Base-by-base conservation (phyloP, 345 rosid genomes). In the Trapa bicornis region DNA sequence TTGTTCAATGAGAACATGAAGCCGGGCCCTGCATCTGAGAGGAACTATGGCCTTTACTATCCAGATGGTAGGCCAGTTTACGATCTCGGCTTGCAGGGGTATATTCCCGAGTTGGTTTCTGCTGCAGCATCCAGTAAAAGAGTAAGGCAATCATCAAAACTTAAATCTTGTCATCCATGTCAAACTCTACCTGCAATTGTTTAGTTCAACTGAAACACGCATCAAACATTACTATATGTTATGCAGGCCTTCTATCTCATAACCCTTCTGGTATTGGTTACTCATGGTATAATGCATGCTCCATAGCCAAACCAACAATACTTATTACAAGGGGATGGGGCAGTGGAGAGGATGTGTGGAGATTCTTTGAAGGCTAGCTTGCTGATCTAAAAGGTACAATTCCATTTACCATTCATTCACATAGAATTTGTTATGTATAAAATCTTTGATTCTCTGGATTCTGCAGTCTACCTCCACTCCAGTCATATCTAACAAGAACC, bases 1-100 rank as follows among this genome's bases (percentile, higher is more conserved):
- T 85, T 94, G 42, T 94, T 94, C 66, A 94, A 89, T 37, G 99
- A 94, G 85, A 78, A 94, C 77, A 66, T 87, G 70, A 94, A 94
- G 78, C 81, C 93, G 1, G 99, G 96, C 71, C 93, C 96, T 2
- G 64, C 78, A 1, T 94, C 99, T 0, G 99, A 94, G 79, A 83
- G 97, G 77, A 94, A 94, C 68, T 94, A 94, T 43, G 97, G 97
- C 0, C 83, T 94, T 17, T 89, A 74, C 64, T 85, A 91, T 64
- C 97, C 99, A 2, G 78, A 94, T 71, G 96, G 93, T 39, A 80
- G 81, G 22, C 88, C 92, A 56, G 99, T 91, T 72, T 94, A 89
- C 47, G 80, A 82, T 76, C 75, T 86, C 61, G 96, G 97, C 57
- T 64, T 85, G 32, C 86, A 82, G 65, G 86, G 85, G 61, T 68